These are phyloP conservation scores for Aeminium ludgeri DNA, from an alignment of 495 filamentous ascomycete genomes.

Conservation along the genomic window DNA sequence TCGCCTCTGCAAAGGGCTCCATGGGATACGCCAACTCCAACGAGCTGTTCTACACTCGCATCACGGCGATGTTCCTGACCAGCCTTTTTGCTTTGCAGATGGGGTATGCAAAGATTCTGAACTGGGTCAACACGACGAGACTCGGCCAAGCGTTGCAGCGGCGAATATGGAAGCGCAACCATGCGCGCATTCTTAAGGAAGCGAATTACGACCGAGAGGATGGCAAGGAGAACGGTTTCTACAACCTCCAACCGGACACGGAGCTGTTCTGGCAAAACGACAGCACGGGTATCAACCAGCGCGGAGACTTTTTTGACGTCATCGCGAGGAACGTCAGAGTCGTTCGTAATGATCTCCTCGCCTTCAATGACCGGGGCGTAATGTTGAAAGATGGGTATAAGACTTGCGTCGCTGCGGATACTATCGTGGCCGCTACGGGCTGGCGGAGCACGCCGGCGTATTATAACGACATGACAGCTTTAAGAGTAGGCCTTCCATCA, in stretches of 20 bases:
- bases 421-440: too few relatives aligned
- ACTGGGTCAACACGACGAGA: background rate
- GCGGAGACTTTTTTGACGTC: constrained; percentile 25
- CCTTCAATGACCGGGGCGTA: constrained; percentile 5
- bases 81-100: constrained; percentile 13
- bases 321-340: constrained; percentile 25
- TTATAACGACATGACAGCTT: too few relatives aligned
- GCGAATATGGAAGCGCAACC: constrained; percentile 14
- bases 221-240: constrained; percentile 21
- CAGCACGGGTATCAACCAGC: constrained; percentile 22
- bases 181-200: constrained; percentile 5
- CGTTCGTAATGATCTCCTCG: constrained; percentile 18
- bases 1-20: constrained; percentile 17
- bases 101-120: constrained; percentile 22
- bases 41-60: constrained; percentile 9
- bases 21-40: constrained; percentile 22
- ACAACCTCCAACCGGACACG: constrained; percentile 20
- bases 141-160: constrained; percentile 17
- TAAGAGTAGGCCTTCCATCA: too few relatives aligned
- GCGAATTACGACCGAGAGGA: constrained; percentile 11
- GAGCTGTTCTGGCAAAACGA: constrained; percentile 29
- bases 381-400: too few relatives aligned
- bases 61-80: constrained; percentile 7
- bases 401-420: too few relatives aligned
- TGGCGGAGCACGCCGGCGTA: too few relatives aligned